Evolutionary conservation across 1,139 yeast genomes (phyloP).

Genomic region (Taphrina deformans): DNA sequence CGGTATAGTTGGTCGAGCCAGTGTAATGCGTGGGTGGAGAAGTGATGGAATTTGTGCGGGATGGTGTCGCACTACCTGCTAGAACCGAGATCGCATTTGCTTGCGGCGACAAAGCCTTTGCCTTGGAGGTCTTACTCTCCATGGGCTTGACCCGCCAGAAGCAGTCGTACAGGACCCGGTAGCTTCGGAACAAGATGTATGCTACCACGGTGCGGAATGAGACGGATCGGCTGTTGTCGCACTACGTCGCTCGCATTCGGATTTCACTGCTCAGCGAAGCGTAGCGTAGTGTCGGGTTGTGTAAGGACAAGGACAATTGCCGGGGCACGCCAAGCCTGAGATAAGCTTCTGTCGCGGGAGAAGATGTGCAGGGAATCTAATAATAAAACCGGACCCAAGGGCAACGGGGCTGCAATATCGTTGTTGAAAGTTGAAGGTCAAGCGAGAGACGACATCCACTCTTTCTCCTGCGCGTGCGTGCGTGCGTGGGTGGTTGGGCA

Average conservation of each 20-base stretch:
- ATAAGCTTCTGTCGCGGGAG: neutral
- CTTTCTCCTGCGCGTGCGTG: neutral
- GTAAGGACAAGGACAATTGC: neutral
- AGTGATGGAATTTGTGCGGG: neutral
- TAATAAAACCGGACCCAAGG: too few relatives aligned
- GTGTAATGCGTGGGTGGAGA: conserved; percentile 31
- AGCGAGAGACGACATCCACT: too few relatives aligned
- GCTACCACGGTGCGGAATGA: neutral
- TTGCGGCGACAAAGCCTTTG: conserved; percentile 10
- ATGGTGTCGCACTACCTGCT: conserved; percentile 19
- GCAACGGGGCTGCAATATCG: too few relatives aligned
- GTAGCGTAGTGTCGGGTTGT: too few relatives aligned
- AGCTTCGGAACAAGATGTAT: neutral
- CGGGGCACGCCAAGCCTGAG: neutral
- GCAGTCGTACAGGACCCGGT: neutral
- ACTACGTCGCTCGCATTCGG: neutral
- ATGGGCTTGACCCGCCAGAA: neutral
- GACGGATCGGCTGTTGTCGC: neutral
- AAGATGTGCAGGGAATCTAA: neutral
- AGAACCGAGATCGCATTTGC: conserved; percentile 21
- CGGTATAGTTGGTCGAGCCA: conserved; percentile 32
- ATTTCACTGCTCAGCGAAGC: too few relatives aligned
- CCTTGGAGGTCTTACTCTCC: conserved; percentile 1
- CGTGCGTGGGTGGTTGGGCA: neutral
- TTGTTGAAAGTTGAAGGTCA: too few relatives aligned